Conservation (phyloP, 345 rosid genomes). For the Abelmoschus esculentus region DNA sequence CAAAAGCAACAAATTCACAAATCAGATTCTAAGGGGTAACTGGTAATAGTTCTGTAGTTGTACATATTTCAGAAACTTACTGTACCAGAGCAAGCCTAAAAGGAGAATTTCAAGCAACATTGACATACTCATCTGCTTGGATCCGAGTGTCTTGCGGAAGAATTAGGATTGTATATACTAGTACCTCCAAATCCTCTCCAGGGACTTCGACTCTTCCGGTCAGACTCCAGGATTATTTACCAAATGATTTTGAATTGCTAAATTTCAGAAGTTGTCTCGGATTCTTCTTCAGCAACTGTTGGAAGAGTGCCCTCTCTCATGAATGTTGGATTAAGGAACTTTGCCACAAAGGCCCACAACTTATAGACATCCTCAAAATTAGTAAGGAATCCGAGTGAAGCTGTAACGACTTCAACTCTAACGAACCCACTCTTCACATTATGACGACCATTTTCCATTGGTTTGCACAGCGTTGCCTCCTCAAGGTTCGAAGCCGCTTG, state of each 20-base stretch:
- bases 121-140: conserved; percentile 34
- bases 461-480: conserved; percentile 58
- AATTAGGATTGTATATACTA: conserved; percentile 16
- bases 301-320: conserved; percentile 62
- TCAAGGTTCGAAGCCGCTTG: conserved; percentile 42
- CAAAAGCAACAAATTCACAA: background rate
- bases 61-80: conserved; percentile 41
- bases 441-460: conserved; percentile 55
- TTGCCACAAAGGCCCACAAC: conserved; percentile 83
- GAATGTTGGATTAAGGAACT: conserved; percentile 73
- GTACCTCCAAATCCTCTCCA: conserved; percentile 8
- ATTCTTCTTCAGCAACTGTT: conserved; percentile 57
- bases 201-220: conserved; percentile 24
- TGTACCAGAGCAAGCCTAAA: conserved; percentile 30
- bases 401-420: conserved; percentile 87
- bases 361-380: conserved; percentile 95
- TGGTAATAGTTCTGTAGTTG: conserved; percentile 9
- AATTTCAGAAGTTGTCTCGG: conserved; percentile 33
- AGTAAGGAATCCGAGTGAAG: conserved; percentile 89
- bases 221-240: conserved; percentile 21
- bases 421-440: conserved; percentile 56
- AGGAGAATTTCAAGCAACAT: conserved; percentile 25
- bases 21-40: background rate
- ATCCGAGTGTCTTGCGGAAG: conserved; percentile 27
- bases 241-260: background rate